Evolutionary conservation across 192 early-diverging fungal species (phyloP).

Genomic region (Rhizophlyctis rosea): DNA sequence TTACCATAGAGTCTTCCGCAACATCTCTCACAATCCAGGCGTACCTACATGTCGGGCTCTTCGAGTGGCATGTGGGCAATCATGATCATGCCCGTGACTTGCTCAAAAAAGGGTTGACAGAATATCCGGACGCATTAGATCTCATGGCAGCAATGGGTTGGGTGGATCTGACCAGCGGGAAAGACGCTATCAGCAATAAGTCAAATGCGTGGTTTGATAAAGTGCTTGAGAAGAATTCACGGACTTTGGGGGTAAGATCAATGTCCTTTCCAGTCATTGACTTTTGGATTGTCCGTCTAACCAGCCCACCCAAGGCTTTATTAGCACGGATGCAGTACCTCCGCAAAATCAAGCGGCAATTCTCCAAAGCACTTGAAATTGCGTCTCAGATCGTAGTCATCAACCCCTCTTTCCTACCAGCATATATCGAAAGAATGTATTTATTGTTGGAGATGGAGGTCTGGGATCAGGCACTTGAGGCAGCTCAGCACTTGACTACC

Average conservation of each 20-base stretch:
- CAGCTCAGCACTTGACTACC: constrained; percentile 36
- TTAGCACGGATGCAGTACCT: constrained; percentile 39
- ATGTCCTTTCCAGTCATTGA: constrained; percentile 9
- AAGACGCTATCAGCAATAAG: constrained; percentile 25
- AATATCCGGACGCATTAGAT: constrained; percentile 19
- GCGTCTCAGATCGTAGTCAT: constrained; percentile 45
- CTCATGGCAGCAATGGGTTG: constrained; percentile 42
- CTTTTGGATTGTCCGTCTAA: constrained; percentile 8
- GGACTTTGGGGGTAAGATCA: constrained; percentile 37
- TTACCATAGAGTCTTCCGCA: constrained; percentile 36
- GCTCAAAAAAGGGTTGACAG: constrained; percentile 26
- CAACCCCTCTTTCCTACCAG: constrained; percentile 45
- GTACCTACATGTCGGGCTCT: constrained; percentile 33
- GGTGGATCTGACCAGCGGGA: constrained; percentile 37
- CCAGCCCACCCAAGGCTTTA: too few relatives aligned
- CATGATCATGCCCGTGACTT: constrained; percentile 27
- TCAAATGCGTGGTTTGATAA: constrained; percentile 49
- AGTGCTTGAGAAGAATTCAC: constrained; percentile 39
- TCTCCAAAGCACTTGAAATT: constrained; percentile 43
- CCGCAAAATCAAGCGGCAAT: constrained; percentile 32
- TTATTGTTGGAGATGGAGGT: constrained; percentile 39
- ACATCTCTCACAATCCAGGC: constrained; percentile 21
- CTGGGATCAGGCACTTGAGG: constrained; percentile 50
- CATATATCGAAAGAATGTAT: constrained; percentile 51
- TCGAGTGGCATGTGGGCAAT: constrained; percentile 34